A percentile compares a stretch with the other conserved stretches of the same genome.
These are phyloP conservation scores for Phytopythium chamaehyphon DNA, from an alignment of 352 stramenopile species.

Conservation along the genomic window DNA sequence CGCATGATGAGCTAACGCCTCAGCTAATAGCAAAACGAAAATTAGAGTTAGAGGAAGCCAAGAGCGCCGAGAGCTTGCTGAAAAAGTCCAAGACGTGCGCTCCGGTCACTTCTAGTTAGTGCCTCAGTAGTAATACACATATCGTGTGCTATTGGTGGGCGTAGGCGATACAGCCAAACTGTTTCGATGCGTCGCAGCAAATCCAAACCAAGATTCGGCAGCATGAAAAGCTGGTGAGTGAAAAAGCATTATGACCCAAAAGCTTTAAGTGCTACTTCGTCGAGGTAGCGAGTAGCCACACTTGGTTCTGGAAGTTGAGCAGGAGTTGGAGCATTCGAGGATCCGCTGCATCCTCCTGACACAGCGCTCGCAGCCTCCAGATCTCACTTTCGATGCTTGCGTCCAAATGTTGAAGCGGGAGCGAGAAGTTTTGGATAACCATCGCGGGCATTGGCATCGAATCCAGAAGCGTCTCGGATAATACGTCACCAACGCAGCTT, in stretches of 20 bases:
- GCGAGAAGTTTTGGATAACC: neutral
- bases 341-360: constrained; percentile 5
- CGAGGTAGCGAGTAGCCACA: constrained; percentile 6
- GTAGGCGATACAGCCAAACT: too few species aligned
- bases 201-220: too few species aligned
- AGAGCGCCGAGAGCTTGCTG: constrained; percentile 51
- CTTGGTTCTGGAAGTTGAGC: constrained; percentile 29
- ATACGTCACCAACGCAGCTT: too few species aligned
- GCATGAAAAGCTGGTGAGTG: too few species aligned
- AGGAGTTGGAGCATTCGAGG: constrained; percentile 28
- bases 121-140: constrained; percentile 15
- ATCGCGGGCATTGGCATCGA: too few species aligned
- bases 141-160: constrained; percentile 7
- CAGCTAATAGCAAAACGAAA: constrained; percentile 51
- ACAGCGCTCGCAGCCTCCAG: constrained; percentile 11
- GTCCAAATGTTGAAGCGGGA: neutral
- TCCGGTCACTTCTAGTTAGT: constrained; percentile 63
- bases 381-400: constrained; percentile 21
- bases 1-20: constrained; percentile 11
- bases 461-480: too few species aligned
- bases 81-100: constrained; percentile 74
- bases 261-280: constrained; percentile 7
- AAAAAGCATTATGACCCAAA: constrained; percentile 25
- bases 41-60: constrained; percentile 46
- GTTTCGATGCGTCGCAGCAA: too few species aligned